A percentile compares a stretch with the other conserved stretches of the same genome.
phyloP scores from a whole-genome alignment of 2,329 filamentous ascomycete species.

The Botryotinia globosa region DNA sequence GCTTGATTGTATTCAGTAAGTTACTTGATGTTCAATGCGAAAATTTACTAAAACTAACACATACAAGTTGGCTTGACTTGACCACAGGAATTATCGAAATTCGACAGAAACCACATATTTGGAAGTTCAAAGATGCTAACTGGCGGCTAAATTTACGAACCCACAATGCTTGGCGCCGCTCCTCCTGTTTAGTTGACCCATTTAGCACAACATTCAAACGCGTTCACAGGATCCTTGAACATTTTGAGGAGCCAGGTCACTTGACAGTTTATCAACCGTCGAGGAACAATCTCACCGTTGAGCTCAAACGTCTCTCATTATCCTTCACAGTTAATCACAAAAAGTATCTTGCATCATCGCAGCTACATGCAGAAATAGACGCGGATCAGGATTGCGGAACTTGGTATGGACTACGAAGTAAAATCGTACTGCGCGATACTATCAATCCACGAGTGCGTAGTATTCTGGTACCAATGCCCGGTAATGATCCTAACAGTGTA shows the following conservation, averaged over 20 bases:
- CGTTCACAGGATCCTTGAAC: conserved; percentile 46
- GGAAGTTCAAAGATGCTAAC: conserved; percentile 41
- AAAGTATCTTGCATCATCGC: conserved; percentile 45
- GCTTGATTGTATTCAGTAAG: conserved; percentile 47
- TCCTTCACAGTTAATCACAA: conserved; percentile 49
- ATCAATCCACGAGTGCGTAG: conserved; percentile 45
- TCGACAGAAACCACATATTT: conserved; percentile 44
- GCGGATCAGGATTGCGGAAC: conserved; percentile 57
- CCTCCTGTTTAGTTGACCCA: conserved; percentile 48
- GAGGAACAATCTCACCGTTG: conserved; percentile 41
- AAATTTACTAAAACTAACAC: neutral
- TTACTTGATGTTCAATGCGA: no score
- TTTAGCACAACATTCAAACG: conserved; percentile 42
- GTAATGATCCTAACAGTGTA: conserved; percentile 4
- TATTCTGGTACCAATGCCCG: conserved; percentile 54
- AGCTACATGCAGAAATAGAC: conserved; percentile 54
- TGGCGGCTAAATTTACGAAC: conserved; percentile 42
- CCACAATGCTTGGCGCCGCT: conserved; percentile 35
- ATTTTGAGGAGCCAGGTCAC: conserved; percentile 47
- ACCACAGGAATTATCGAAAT: conserved; percentile 49
- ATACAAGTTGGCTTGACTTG: conserved; percentile 51
- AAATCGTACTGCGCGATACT: conserved; percentile 52
- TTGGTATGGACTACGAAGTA: conserved; percentile 57
- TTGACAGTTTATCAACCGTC: conserved; percentile 49
- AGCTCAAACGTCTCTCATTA: conserved; percentile 53